A percentile compares a stretch with the other conserved stretches of the same genome.
Conservation (phyloP, 192 early-diverging fungal species). For the Rhizoclosmatium globosum region DNA sequence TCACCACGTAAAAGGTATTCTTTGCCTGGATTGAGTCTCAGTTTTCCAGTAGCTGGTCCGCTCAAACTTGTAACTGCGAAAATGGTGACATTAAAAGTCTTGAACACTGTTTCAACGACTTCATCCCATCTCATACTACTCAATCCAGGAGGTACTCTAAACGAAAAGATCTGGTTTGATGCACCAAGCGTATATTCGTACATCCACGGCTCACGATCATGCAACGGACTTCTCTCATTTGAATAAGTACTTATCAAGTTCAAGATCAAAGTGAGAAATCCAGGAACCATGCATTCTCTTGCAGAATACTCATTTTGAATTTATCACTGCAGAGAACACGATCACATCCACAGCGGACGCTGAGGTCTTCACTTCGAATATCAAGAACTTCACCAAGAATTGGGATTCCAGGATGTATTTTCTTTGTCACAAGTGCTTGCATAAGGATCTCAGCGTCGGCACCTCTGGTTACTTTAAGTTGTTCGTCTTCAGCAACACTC, state of each 20-base stretch:
- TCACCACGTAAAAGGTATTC: slow-evolving; percentile 44
- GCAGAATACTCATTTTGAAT: slow-evolving; percentile 57
- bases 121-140: slow-evolving; percentile 49
- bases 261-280: slow-evolving; percentile 52
- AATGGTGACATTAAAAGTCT: slow-evolving; percentile 50
- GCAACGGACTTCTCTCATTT: slow-evolving; percentile 29
- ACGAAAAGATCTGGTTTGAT: slow-evolving; percentile 54
- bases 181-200: slow-evolving; percentile 58
- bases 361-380: slow-evolving; percentile 53
- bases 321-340: slow-evolving; percentile 59
- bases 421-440: slow-evolving; percentile 56
- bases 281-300: slow-evolving; percentile 55
- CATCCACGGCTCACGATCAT: slow-evolving; percentile 32
- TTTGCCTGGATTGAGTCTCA: slow-evolving; percentile 49
- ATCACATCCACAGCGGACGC: slow-evolving; percentile 55
- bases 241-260: slow-evolving; percentile 58
- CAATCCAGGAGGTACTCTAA: slow-evolving; percentile 54
- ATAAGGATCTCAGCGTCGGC: slow-evolving; percentile 58
- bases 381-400: slow-evolving; percentile 61
- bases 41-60: slow-evolving; percentile 29
- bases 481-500: slow-evolving; percentile 44
- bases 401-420: slow-evolving; percentile 53
- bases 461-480: slow-evolving; percentile 48
- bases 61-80: slow-evolving; percentile 49
- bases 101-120: slow-evolving; percentile 47